Base-by-base conservation (phyloP, 1,139 yeast species). In the Wickerhamiella pararugosa region DNA sequence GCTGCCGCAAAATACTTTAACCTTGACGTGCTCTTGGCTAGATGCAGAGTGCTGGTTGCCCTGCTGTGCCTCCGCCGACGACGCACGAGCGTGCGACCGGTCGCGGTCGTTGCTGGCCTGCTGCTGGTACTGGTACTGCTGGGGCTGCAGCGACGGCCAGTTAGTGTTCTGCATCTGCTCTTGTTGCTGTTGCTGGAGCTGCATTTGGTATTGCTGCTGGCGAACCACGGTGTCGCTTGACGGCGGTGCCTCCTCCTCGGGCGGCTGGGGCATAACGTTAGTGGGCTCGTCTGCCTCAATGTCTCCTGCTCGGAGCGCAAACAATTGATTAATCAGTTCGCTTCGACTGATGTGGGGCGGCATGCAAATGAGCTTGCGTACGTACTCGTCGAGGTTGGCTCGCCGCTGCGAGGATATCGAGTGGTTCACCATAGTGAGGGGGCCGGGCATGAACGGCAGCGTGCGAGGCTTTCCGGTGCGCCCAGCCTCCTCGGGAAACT, bases 361-460 rank as follows among this genome's bases (percentile, higher is more conserved):
- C 54, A 90, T 68, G 36, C 73, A 69, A 36, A 84, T 70, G 51
- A 90, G 69, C 47, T 79, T 81, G 43, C 76, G 71, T 43, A 92
- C 76, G 58, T 90, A 90, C 45, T 76, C 75, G 60, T 90, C 92
- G 52, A 92, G 69, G 60, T 84, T 93, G 32, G 76, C 82, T 51
- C 90, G 70, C 54, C 98, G 72, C 58, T 83, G 80, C 52, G 79
- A 78, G 10, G 95, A 81, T 44, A 87, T 79, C 41, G 79, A 73
- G 57, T 87, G 97, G 49, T 87, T 86, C 41, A 90, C 95, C 57
- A 82, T 82, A 38, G 93, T 80, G 41, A 90, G 70, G 2, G 98
- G 99, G 1, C 98, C 98, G 0, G 98, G 98, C 57, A 92, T 87
- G 49, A 81, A 84, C 4, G 99, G 98, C 47, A 90, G 70, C 33